Evolutionary conservation across 2,329 filamentous ascomycete genomes (phyloP).

Genomic region (Aurifilum marmelostoma): DNA sequence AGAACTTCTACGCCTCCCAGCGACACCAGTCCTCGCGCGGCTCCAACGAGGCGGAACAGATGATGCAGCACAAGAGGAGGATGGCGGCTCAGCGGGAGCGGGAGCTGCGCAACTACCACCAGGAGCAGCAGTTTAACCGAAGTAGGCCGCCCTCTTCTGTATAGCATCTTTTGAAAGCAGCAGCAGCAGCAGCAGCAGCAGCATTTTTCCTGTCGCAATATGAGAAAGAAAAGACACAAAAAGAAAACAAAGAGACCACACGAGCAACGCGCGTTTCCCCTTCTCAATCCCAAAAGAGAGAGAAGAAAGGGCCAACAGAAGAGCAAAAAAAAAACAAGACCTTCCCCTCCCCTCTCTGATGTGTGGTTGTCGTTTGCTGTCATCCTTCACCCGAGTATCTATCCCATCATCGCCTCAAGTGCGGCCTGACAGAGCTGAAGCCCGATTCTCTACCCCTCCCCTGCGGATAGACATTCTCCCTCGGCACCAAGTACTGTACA

Average conservation of each 20-base stretch:
- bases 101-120: conserved; percentile 99
- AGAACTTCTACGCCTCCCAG: conserved; percentile 93
- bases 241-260: conserved; percentile 33
- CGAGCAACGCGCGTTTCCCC: background rate
- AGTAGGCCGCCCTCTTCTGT: conserved; percentile 85
- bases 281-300: background rate
- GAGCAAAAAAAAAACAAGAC: background rate
- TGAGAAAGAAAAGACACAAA: conserved; percentile 38
- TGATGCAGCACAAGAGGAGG: conserved; percentile 98
- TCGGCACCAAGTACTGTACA: conserved; percentile 13
- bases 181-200: conserved; percentile 36
- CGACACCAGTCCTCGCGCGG: conserved; percentile 85
- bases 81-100: conserved; percentile 99
- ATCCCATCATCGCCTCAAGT: conserved; percentile 28
- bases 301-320: background rate
- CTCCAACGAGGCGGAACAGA: conserved; percentile 91
- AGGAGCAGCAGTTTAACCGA: conserved; percentile 99
- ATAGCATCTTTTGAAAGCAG: conserved; percentile 54
- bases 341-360: background rate
- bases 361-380: conserved; percentile 9
- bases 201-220: conserved; percentile 45
- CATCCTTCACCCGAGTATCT: background rate
- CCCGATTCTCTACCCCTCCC: conserved; percentile 32
- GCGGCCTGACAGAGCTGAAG: conserved; percentile 26
- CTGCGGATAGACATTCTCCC: conserved; percentile 27